phyloP scores from a whole-genome alignment of 140 eudicot genomes.

The Bidens hawaiensis region DNA sequence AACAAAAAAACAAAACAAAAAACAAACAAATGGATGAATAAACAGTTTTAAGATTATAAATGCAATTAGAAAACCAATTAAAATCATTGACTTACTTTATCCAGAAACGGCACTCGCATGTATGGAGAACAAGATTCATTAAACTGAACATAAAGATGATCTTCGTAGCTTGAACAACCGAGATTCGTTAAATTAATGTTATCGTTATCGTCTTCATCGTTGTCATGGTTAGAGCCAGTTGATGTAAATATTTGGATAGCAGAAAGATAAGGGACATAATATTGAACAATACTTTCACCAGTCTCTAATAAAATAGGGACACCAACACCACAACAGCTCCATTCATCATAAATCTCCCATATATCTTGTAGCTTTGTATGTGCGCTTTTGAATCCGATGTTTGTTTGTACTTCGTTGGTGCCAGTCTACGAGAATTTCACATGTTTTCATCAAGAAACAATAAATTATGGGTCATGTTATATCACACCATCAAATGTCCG shows the following conservation, averaged over 20 bases:
- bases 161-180: not conserved
- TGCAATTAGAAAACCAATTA: not conserved
- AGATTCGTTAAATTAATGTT: too few species aligned
- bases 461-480: too few species aligned
- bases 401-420: not conserved
- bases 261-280: conserved; percentile 32
- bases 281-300: conserved; percentile 17
- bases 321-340: conserved; percentile 35
- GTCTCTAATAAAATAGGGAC: conserved; percentile 10
- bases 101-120: conserved; percentile 34
- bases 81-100: conserved; percentile 25
- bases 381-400: not conserved
- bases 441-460: too few species aligned
- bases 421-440: not conserved
- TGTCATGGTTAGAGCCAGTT: not conserved
- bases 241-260: conserved; percentile 27
- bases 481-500: too few species aligned
- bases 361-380: conserved; percentile 27
- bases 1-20: too few species aligned
- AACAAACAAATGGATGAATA: not conserved
- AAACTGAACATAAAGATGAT: conserved; percentile 32
- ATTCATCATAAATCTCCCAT: conserved; percentile 33
- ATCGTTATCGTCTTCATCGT: not conserved
- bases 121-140: conserved; percentile 35
- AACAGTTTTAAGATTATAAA: not conserved